Percentiles rank a stretch among this genome's conserved stretches.
These are phyloP conservation scores for Talaromyces wortmannii DNA, from an alignment of 495 filamentous ascomycete species.

Conservation along the genomic window DNA sequence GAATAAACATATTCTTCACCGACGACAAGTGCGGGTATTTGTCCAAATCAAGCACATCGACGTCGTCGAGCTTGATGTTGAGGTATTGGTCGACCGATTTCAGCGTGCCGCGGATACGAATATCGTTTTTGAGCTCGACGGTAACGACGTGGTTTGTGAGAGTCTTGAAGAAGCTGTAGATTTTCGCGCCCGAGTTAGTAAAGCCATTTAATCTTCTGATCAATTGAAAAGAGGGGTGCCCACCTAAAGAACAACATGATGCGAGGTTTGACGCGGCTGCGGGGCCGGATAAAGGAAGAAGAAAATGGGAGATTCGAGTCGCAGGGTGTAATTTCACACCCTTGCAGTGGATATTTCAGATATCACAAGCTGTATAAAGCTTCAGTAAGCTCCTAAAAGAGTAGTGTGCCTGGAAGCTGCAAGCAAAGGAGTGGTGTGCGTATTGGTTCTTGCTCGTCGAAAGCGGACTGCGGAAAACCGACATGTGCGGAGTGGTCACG, in stretches of 20 bases:
- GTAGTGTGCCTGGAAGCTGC: neutral
- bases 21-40: constrained; percentile 90
- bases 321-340: neutral
- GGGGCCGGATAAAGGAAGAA: neutral
- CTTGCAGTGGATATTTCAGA: neutral
- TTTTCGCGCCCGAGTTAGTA: neutral
- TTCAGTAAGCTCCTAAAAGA: neutral
- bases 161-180: constrained; percentile 92
- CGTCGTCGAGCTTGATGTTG: constrained; percentile 97
- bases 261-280: neutral
- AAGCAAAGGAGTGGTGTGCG: neutral
- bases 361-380: neutral
- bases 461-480: neutral
- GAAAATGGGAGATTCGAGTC: neutral
- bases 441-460: neutral
- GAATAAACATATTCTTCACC: constrained; percentile 98
- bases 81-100: constrained; percentile 98
- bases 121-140: constrained; percentile 98
- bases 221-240: neutral
- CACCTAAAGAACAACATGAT: constrained; percentile 47
- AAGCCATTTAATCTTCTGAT: neutral
- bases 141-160: constrained; percentile 95
- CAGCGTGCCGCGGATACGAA: constrained; percentile 86
- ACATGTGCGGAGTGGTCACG: neutral
- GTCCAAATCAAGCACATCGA: constrained; percentile 80